Base-by-base conservation (phyloP, 225 moss, liverwort and hornwort genomes). In the Bryum argenteum region DNA sequence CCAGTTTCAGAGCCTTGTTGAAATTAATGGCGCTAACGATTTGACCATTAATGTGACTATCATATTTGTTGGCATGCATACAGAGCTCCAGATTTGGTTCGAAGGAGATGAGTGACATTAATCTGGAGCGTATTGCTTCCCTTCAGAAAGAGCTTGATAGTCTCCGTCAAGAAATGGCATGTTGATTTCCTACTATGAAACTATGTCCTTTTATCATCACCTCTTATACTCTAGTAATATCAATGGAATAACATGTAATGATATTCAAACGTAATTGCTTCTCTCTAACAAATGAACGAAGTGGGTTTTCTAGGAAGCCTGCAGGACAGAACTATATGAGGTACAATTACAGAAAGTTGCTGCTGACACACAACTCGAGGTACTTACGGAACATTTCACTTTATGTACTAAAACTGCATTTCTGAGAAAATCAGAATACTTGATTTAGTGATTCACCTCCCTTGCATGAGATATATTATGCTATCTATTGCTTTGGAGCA, bases 141-240 rank as follows among this genome's bases (percentile, higher is more conserved):
- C 76, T 84, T n/a, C 82, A 80, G 10, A 73, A 75, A 51, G 82
- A 84, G 47, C 48, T 84, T 1, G 65, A 69, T 23, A 70, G 3
- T 58, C 65, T 87, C 63, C 77, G 74, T 17, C 77, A 71, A 74
- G 61, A 79, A 37, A 70, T 84, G 87, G 87, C 57, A 79, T 63
- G 76, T 69, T 57, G 1, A 6, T 33, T 64, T 65, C 3, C 19
- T 15, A 18, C 33, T 63, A 45, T 2, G 8, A 8, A 3, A 54
- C 45, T 55, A 69, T 43, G 10, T 1, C 8, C 13, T 23, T 42
- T 18, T n/a, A 15, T 18, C 23, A 12, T 13, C 4, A 8, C 24
- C 38, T 2, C 24, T 14, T 14, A 44, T 43, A 10, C 51, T 54
- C 8, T 57, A 14, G 2, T 71, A 4, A 13, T 12, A 4, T 1